Evolutionary conservation across 2,329 filamentous ascomycete species (phyloP).

Genomic region (Exutisphaerella laricina): DNA sequence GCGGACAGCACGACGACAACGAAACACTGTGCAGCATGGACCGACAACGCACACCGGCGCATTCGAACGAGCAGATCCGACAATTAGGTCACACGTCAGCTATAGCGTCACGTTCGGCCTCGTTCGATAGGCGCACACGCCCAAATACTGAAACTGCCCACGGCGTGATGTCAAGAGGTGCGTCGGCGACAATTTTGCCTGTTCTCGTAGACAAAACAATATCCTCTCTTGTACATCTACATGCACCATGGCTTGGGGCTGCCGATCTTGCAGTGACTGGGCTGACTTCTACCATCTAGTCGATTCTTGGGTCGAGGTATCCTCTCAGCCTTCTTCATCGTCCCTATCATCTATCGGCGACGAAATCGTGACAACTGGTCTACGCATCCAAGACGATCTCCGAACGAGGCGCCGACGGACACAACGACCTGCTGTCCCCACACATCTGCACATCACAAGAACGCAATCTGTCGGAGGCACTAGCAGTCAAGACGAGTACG

Average conservation of each 20-base stretch:
- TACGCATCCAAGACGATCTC: constrained; percentile 65
- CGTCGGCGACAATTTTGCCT: neutral
- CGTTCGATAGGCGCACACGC: constrained; percentile 28
- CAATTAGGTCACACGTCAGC: constrained; percentile 23
- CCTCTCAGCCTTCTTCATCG: constrained; percentile 87
- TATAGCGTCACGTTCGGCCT: constrained; percentile 27
- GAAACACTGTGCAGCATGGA: neutral
- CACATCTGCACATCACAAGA: constrained; percentile 39
- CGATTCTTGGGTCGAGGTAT: constrained; percentile 97
- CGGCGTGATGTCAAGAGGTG: constrained; percentile 6
- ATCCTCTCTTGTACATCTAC: constrained; percentile 3
- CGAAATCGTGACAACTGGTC: constrained; percentile 84
- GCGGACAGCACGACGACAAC: neutral
- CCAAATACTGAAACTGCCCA: constrained; percentile 27
- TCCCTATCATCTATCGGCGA: constrained; percentile 79
- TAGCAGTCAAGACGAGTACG: constrained; percentile 91
- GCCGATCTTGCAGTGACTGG: constrained; percentile 16
- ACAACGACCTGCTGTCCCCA: constrained; percentile 39
- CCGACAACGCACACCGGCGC: constrained; percentile 8
- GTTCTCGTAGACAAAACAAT: neutral
- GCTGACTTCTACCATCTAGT: constrained; percentile 28
- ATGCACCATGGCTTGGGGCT: constrained; percentile 21
- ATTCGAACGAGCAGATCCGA: constrained; percentile 20
- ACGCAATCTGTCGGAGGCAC: constrained; percentile 42
- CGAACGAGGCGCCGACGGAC: constrained; percentile 54